phyloP scores from a whole-genome alignment of 192 early-diverging fungal genomes.

The Kickxella alabastrina region DNA sequence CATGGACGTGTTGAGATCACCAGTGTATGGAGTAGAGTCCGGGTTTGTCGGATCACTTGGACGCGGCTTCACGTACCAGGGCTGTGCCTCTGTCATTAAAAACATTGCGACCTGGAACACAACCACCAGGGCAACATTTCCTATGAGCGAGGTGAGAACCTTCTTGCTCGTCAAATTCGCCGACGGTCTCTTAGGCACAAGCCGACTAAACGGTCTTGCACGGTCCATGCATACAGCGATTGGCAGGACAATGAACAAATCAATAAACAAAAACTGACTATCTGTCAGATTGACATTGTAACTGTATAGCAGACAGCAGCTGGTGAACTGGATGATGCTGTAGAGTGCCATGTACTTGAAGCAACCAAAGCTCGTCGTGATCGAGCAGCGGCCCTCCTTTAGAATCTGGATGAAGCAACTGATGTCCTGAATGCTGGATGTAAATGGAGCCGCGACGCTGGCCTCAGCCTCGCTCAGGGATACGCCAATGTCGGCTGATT shows the following conservation, averaged over 20 bases:
- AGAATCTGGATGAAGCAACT: conserved; percentile 81
- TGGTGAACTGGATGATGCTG: conserved; percentile 93
- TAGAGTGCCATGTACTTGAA: conserved; percentile 99
- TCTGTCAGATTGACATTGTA: conserved; percentile 84
- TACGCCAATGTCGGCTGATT: conserved; percentile 91
- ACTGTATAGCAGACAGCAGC: conserved; percentile 84
- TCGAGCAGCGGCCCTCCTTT: conserved; percentile 91
- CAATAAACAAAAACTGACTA: conserved; percentile 92
- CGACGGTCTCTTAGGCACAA: conserved; percentile 79
- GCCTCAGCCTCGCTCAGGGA: conserved; percentile 97
- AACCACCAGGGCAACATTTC: conserved; percentile 77
- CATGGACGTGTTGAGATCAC: conserved; percentile 74
- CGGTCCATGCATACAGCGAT: conserved; percentile 83
- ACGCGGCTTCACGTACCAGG: conserved; percentile 64
- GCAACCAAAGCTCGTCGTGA: conserved; percentile 93
- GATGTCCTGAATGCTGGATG: conserved; percentile 77
- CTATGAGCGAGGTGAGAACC: conserved; percentile 81
- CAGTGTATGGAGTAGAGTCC: conserved; percentile 60
- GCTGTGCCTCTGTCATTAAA: conserved; percentile 63
- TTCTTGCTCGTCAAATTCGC: conserved; percentile 82
- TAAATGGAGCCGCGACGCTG: conserved; percentile 97
- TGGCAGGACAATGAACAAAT: conserved; percentile 83
- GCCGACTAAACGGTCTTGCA: conserved; percentile 63
- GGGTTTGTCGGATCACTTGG: conserved; percentile 48
- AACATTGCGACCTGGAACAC: conserved; percentile 75